phyloP scores from a whole-genome alignment of 352 stramenopile species.

The Globisporangium cylindrosporum region DNA sequence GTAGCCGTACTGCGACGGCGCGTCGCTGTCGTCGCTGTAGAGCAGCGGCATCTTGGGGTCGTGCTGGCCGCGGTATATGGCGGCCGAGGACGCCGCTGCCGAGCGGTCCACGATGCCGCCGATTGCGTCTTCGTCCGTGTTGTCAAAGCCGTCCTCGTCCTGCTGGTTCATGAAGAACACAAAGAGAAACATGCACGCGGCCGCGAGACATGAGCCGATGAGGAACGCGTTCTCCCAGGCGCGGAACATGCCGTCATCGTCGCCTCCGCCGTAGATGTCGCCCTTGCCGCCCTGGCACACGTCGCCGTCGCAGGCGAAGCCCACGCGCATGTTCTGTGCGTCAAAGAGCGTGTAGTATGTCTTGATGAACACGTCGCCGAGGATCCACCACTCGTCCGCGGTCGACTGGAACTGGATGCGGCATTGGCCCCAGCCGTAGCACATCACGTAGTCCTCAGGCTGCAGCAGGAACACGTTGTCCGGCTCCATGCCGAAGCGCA shows the following conservation, averaged over 20 bases:
- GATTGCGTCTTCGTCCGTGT: constrained; percentile 22
- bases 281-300: constrained; percentile 72
- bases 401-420: constrained; percentile 78
- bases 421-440: constrained; percentile 70
- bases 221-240: constrained; percentile 69
- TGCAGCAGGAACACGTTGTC: constrained; percentile 86
- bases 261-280: constrained; percentile 50
- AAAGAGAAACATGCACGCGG: constrained; percentile 75
- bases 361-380: constrained; percentile 89
- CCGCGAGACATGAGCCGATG: constrained; percentile 64
- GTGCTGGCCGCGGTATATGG: constrained; percentile 19
- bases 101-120: constrained; percentile 29
- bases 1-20: constrained; percentile 14
- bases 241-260: constrained; percentile 40
- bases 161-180: constrained; percentile 83
- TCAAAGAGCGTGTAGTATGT: constrained; percentile 92
- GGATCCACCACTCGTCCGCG: constrained; percentile 83
- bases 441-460: constrained; percentile 76
- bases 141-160: constrained; percentile 32
- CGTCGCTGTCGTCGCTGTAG: constrained; percentile 29
- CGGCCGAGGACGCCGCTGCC: constrained; percentile 5
- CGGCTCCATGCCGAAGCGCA: constrained; percentile 78
- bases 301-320: constrained; percentile 83
- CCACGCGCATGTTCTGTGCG: constrained; percentile 81
- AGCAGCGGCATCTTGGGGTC: constrained; percentile 69